Conservation (phyloP, 179 eudicot species). For the Silene vulgaris region DNA sequence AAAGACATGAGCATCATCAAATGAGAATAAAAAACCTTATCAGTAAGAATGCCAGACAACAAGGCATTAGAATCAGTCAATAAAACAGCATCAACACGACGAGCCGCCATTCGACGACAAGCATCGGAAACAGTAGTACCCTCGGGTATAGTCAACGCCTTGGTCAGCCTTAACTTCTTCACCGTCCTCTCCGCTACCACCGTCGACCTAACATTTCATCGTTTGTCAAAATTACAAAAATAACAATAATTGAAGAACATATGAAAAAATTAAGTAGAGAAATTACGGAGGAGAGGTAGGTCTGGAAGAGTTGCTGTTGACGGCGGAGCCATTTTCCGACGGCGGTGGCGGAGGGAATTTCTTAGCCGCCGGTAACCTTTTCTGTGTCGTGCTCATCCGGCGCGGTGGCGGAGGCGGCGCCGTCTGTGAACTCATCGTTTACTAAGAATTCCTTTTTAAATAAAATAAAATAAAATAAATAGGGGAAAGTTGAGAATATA, state of each 20-base stretch:
- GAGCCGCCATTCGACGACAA: constrained; percentile 90
- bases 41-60: constrained; percentile 92
- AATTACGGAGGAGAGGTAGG: constrained; percentile 59
- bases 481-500: too few species aligned
- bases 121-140: constrained; percentile 89
- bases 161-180: constrained; percentile 86
- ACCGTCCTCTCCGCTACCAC: constrained; percentile 86
- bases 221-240: neutral
- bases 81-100: constrained; percentile 86
- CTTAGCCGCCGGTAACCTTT: constrained; percentile 38
- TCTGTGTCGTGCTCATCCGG: constrained; percentile 41
- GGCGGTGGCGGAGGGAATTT: constrained; percentile 32
- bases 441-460: too few species aligned
- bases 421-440: constrained; percentile 49
- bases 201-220: constrained; percentile 21
- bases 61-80: constrained; percentile 92
- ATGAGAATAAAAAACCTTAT: constrained; percentile 43
- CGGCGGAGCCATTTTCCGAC: constrained; percentile 50
- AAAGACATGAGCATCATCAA: neutral
- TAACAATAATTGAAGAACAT: neutral
- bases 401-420: constrained; percentile 45
- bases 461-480: too few species aligned
- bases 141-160: constrained; percentile 94
- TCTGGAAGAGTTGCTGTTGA: constrained; percentile 34
- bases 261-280: neutral